Evolutionary conservation across 495 filamentous ascomycete species (phyloP).

Genomic region (Penicillium angulare): DNA sequence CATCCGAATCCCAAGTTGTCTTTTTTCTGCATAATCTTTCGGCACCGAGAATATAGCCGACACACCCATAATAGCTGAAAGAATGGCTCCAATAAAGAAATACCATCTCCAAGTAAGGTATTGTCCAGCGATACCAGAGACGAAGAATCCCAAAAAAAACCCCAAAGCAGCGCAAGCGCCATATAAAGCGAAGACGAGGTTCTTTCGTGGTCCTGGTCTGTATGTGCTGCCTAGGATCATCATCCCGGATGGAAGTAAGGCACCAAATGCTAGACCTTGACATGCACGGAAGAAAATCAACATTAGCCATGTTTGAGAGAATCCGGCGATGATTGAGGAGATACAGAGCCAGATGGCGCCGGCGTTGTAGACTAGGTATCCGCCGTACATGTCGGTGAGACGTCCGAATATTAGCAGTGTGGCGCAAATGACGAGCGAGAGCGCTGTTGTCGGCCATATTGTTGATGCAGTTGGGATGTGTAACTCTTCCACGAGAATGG

Average conservation of each 20-base stretch:
- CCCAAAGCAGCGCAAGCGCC: conserved; percentile 75
- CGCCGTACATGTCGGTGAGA: conserved; percentile 75
- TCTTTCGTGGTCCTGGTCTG: conserved; percentile 81
- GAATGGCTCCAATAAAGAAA: conserved; percentile 70
- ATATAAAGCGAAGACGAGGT: conserved; percentile 79
- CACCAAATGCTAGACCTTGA: conserved; percentile 76
- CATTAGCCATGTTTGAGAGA: conserved; percentile 67
- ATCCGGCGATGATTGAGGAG: conserved; percentile 72
- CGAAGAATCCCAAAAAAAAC: conserved; percentile 80
- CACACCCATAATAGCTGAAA: conserved; percentile 49
- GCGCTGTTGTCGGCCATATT: conserved; percentile 79
- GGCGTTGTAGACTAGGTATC: conserved; percentile 64
- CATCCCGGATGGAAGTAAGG: conserved; percentile 73
- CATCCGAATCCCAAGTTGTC: conserved; percentile 52
- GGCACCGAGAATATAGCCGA: conserved; percentile 66
- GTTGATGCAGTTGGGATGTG: conserved; percentile 60
- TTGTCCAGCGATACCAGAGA: conserved; percentile 68
- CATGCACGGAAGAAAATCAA: conserved; percentile 74
- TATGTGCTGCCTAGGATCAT: conserved; percentile 81
- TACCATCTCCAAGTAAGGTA: conserved; percentile 72
- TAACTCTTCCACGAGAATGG: conserved; percentile 60
- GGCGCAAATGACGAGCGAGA: conserved; percentile 69
- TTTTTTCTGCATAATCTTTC: conserved; percentile 54
- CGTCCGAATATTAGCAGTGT: conserved; percentile 79
- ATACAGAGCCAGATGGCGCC: conserved; percentile 71